Base-by-base conservation (phyloP, 1,139 yeast genomes). In the Suhomyces bolitotheri region DNA sequence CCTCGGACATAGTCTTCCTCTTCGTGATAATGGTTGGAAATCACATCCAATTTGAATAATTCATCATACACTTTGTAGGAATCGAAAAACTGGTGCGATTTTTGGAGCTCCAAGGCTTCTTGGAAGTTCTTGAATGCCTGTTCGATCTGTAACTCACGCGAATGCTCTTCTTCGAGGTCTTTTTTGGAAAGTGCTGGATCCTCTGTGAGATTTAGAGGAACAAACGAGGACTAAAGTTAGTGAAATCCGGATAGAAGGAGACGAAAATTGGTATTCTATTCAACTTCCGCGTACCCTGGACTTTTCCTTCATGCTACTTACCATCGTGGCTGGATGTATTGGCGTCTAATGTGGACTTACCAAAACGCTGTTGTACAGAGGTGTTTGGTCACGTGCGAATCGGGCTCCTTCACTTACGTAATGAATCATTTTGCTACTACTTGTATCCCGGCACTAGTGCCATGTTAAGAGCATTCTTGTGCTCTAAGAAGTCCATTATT, bases 101-200 rank as follows among this genome's bases (percentile, higher is more conserved):
- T 77, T 45, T 92, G 95, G 9, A 65, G 63, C 9, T 60, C 58
- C 25, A 94, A 63, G 0, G 96, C 96, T 19, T 64, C 60, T 48
- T 88, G 89, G 55, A 84, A 88, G 11, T 80, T 62, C 47, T 79
- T 78, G 56, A 84, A 82, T 3, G 96, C 95, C 52, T 84, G 86
- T 58, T 94, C 98, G 12, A 92, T 80, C 66, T 88, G 79, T 24
- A 76, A 82, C 51, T 92, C 98, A 37, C 96, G 65, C 1, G 97
- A 84, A 51, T 89, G 95, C 46, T 88, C 92, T 47, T 89, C 96
- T 44, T 86, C 95, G 30, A 76, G 64, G 34, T 72, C 76, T 43
- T 67, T 66, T 41, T 68, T 66, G 27, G 71, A 59, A 4, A 53
- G 42, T 8, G 75, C 62, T 30, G 82, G 85, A 51, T 87, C 95